Conservation (phyloP, 2,329 filamentous ascomycete genomes). For the Xylaria sp. region DNA sequence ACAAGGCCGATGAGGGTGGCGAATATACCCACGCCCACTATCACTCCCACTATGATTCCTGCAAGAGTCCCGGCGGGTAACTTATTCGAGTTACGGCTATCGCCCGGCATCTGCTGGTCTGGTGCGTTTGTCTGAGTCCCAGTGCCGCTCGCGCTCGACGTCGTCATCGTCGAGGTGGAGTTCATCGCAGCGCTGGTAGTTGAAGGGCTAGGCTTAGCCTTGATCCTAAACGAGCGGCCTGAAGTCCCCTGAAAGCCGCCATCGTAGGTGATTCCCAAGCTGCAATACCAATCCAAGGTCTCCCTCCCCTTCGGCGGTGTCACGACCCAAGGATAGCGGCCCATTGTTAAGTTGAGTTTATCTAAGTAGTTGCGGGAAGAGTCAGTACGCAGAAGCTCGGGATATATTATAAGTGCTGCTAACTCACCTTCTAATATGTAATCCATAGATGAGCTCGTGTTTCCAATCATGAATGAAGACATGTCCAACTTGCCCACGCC, state of each 20-base stretch:
- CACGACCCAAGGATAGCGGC: conserved; percentile 16
- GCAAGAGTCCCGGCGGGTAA: conserved; percentile 14
- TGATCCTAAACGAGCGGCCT: conserved; percentile 16
- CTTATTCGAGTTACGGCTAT: background rate
- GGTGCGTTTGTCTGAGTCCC: background rate
- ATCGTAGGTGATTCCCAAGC: conserved; percentile 5
- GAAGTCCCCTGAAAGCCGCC: background rate
- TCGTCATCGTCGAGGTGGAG: background rate
- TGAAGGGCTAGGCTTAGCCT: background rate
- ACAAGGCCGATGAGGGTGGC: conserved; percentile 8
- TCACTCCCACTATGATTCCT: conserved; percentile 1
- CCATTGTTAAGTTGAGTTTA: conserved; percentile 12
- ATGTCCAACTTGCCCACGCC: background rate
- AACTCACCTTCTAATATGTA: conserved; percentile 14
- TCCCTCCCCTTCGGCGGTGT: background rate
- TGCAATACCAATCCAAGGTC: conserved; percentile 19
- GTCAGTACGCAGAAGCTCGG: background rate
- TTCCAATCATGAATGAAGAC: background rate
- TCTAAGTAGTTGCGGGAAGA: background rate
- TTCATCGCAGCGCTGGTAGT: background rate
- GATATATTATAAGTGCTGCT: background rate
- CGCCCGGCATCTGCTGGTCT: background rate
- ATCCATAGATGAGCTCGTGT: background rate
- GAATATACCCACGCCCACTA: conserved; percentile 8
- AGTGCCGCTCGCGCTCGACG: background rate